Conservation (phyloP, 768 basidiomycete species). For the Obba rivulosa region DNA sequence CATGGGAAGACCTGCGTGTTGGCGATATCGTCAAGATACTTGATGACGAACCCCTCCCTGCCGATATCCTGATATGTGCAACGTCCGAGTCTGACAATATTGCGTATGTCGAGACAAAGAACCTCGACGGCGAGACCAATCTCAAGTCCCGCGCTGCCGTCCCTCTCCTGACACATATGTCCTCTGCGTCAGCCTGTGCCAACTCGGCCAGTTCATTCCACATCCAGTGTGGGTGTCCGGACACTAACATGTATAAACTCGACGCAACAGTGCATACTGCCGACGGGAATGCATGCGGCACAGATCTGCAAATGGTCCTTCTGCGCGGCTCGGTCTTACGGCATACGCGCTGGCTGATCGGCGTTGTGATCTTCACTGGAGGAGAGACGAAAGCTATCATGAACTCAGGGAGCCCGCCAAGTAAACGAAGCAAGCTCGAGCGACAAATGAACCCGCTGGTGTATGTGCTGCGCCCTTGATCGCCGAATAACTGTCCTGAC, state of each 20-base stretch:
- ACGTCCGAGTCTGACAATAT: slow-evolving; percentile 95
- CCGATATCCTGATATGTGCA: slow-evolving; percentile 84
- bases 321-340: slow-evolving; percentile 91
- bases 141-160: slow-evolving; percentile 90
- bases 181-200: slow-evolving; percentile 57
- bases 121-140: slow-evolving; percentile 97
- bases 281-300: slow-evolving; percentile 48
- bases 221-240: slow-evolving; percentile 85
- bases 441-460: slow-evolving; percentile 99
- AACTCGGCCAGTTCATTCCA: slow-evolving; percentile 49
- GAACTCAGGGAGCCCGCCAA: slow-evolving; percentile 93
- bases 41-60: slow-evolving; percentile 80
- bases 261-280: slow-evolving; percentile 64
- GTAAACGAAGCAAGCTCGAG: slow-evolving; percentile 92
- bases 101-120: slow-evolving; percentile 94
- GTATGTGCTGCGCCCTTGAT: slow-evolving; percentile 38
- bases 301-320: slow-evolving; percentile 77
- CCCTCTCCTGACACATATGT: slow-evolving; percentile 67
- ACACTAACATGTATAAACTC: slow-evolving; percentile 89
- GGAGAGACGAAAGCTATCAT: slow-evolving; percentile 90
- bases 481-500: neutral
- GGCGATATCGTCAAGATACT: slow-evolving; percentile 89
- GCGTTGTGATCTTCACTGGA: slow-evolving; percentile 89
- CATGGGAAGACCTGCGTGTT: slow-evolving; percentile 88
- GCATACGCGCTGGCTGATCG: slow-evolving; percentile 93